These are phyloP conservation scores for Russula griseocarnosa DNA, from an alignment of 768 basidiomycete genomes.

Conservation along the genomic window DNA sequence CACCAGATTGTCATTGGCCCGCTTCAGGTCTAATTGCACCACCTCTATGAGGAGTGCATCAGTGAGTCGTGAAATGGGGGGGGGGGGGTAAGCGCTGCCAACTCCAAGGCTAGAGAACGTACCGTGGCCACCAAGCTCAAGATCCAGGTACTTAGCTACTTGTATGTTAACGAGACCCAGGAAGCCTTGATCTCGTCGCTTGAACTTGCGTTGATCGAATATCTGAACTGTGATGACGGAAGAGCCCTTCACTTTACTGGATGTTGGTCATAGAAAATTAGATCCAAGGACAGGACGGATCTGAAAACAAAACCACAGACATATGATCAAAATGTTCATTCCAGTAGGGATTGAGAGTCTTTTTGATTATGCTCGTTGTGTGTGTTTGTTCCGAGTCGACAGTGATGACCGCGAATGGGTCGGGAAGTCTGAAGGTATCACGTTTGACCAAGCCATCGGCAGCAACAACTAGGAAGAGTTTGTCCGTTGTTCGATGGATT, in stretches of 20 bases:
- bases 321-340: constrained; percentile 98
- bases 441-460: constrained; percentile 94
- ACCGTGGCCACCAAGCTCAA: constrained; percentile 93
- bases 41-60: constrained; percentile 52
- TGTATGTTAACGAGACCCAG: constrained; percentile 94
- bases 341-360: constrained; percentile 93
- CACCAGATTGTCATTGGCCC: constrained; percentile 94
- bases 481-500: not conserved
- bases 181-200: constrained; percentile 96
- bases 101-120: constrained; percentile 30
- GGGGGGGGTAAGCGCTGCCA: too few relatives aligned
- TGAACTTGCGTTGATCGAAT: constrained; percentile 99
- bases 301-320: constrained; percentile 44
- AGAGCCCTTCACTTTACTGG: constrained; percentile 92
- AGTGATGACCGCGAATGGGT: constrained; percentile 97
- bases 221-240: constrained; percentile 97
- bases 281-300: constrained; percentile 14
- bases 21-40: constrained; percentile 93
- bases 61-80: not conserved
- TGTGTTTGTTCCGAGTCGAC: constrained; percentile 97
- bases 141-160: constrained; percentile 85
- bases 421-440: constrained; percentile 92
- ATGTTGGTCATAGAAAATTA: constrained; percentile 1
- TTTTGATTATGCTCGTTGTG: constrained; percentile 95
- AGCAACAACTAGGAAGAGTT: constrained; percentile 69